Evolutionary conservation across 2,329 filamentous ascomycete species (phyloP).

Genomic region (Colletotrichum musae): DNA sequence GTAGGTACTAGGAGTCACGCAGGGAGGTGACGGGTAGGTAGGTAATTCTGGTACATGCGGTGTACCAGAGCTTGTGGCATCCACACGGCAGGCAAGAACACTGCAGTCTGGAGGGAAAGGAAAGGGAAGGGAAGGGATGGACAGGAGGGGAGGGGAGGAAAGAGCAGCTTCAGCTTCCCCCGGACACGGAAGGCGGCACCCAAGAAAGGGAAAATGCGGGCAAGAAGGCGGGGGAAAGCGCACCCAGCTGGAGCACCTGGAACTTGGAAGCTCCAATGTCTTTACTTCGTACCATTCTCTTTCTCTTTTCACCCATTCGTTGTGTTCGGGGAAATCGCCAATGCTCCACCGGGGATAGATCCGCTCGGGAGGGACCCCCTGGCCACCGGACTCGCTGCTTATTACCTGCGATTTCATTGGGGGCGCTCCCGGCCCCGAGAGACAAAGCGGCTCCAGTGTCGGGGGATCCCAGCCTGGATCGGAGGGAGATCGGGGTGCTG

Average conservation of each 20-base stretch:
- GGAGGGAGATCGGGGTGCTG: slow-evolving; percentile 29
- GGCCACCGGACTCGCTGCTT: slow-evolving; percentile 21
- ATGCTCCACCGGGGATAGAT: slow-evolving; percentile 26
- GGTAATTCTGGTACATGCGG: too few species aligned
- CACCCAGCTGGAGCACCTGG: background rate
- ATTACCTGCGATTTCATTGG: slow-evolving; percentile 32
- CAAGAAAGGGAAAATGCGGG: slow-evolving; percentile 5
- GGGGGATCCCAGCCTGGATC: slow-evolving; percentile 25
- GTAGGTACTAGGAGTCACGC: too few species aligned
- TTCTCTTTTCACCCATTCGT: background rate
- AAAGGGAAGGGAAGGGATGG: too few species aligned
- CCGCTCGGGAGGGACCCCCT: slow-evolving; percentile 28
- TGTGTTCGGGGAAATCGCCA: background rate
- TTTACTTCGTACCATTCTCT: background rate
- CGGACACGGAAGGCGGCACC: background rate
- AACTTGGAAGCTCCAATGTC: background rate
- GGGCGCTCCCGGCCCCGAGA: slow-evolving; percentile 5
- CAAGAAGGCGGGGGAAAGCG: slow-evolving; percentile 3
- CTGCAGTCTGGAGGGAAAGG: too few species aligned
- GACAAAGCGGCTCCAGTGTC: slow-evolving; percentile 24
- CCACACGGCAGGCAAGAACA: too few species aligned
- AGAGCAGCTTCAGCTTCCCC: background rate
- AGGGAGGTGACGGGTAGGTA: too few species aligned
- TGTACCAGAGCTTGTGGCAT: too few species aligned
- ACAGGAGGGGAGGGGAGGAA: background rate